Conservation (phyloP, 305 asterid species). For the Fraxinus sp. region DNA sequence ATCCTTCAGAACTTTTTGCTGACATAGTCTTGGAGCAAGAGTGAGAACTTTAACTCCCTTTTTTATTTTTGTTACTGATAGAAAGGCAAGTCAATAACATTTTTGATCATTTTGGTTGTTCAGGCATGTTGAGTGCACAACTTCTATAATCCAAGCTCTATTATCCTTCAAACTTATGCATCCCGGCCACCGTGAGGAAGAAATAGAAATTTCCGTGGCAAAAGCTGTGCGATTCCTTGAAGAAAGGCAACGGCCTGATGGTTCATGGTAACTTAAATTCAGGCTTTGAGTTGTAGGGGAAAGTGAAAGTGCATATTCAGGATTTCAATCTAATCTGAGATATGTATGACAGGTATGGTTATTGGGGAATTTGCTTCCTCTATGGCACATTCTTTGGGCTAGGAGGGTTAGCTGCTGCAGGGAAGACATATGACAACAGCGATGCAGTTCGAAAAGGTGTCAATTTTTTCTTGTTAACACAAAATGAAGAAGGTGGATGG, state of each 20-base stretch:
- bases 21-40: slow-evolving; percentile 80
- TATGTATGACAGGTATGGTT: slow-evolving; percentile 58
- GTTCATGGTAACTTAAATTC: slow-evolving; percentile 55
- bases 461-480: slow-evolving; percentile 50
- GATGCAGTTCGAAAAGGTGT: slow-evolving; percentile 54
- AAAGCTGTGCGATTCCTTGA: slow-evolving; percentile 52
- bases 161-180: slow-evolving; percentile 56
- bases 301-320: background rate
- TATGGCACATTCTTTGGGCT: slow-evolving; percentile 66
- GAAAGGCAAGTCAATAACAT: background rate
- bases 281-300: background rate
- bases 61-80: background rate
- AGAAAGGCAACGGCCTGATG: slow-evolving; percentile 63
- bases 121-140: slow-evolving; percentile 76
- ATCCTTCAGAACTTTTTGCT: slow-evolving; percentile 85
- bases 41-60: slow-evolving; percentile 34
- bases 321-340: background rate
- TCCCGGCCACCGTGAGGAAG: slow-evolving; percentile 65
- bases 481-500: slow-evolving; percentile 90
- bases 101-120: background rate
- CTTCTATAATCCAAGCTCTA: slow-evolving; percentile 56
- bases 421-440: slow-evolving; percentile 56
- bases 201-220: slow-evolving; percentile 52
- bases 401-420: slow-evolving; percentile 51
- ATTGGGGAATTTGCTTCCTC: slow-evolving; percentile 82